A percentile compares a stretch with the other conserved stretches of the same genome.
Evolutionary conservation across 176 grass and related monocot species (phyloP).

Genomic region (Eleusine indica): DNA sequence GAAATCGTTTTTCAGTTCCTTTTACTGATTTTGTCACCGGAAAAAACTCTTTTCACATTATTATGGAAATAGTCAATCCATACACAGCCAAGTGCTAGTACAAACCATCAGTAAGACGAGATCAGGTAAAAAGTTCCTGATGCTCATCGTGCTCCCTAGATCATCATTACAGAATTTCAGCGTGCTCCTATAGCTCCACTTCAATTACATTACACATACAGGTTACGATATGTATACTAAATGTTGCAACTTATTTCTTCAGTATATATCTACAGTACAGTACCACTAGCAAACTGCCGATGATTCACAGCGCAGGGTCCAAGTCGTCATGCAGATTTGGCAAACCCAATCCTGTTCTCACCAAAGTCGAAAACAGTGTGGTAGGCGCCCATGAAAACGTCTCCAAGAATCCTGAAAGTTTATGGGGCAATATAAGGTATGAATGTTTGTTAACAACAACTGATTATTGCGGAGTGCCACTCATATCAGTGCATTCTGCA

Average conservation of each 20-base stretch:
- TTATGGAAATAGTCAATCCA: background rate
- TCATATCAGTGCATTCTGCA: background rate
- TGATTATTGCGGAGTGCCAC: background rate
- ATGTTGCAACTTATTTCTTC: background rate
- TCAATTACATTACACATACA: background rate
- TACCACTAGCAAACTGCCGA: constrained; percentile 6
- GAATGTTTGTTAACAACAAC: background rate
- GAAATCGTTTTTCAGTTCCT: background rate
- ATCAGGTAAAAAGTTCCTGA: constrained; percentile 25
- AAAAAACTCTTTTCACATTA: background rate
- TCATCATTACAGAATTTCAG: background rate
- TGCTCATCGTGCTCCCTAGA: background rate
- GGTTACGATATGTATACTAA: background rate
- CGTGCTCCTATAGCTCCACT: background rate
- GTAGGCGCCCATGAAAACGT: constrained; percentile 98
- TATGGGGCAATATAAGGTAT: background rate
- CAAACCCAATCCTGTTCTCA: constrained; percentile 77
- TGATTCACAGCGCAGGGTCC: background rate
- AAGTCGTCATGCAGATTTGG: constrained; percentile 55
- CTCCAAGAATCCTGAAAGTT: constrained; percentile 83
- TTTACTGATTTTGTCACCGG: background rate
- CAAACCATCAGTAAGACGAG: background rate
- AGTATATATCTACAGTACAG: constrained; percentile 32
- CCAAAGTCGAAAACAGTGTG: constrained; percentile 93
- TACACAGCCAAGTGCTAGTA: background rate